A percentile compares a stretch with the other conserved stretches of the same genome.
These are phyloP conservation scores for Zygotorulaspora florentina DNA, from an alignment of 805 yeast genomes.

Conservation along the genomic window DNA sequence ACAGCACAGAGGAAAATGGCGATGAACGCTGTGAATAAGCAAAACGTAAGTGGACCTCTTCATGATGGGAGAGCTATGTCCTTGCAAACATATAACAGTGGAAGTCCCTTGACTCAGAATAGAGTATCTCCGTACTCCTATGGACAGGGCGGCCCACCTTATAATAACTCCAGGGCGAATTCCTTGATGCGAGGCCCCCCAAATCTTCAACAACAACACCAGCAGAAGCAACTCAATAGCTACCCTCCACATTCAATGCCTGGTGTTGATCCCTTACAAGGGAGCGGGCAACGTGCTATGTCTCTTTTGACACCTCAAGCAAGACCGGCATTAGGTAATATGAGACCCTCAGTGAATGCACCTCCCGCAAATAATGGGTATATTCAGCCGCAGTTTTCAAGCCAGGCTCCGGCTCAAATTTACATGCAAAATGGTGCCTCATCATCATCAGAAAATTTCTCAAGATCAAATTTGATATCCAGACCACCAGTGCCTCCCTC, in stretches of 20 bases:
- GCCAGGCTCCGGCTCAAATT: not conserved
- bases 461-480: not conserved
- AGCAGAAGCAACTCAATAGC: slow-evolving; percentile 4
- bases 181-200: slow-evolving; percentile 17
- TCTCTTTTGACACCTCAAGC: slow-evolving; percentile 20
- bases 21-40: slow-evolving; percentile 42
- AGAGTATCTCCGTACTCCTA: slow-evolving; percentile 3
- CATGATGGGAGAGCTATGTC: slow-evolving; percentile 47
- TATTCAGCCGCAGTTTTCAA: not conserved
- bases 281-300: slow-evolving; percentile 31
- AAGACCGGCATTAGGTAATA: slow-evolving; percentile 16
- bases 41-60: slow-evolving; percentile 10
- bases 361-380: slow-evolving; percentile 3
- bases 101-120: slow-evolving; percentile 10
- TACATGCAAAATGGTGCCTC: not conserved
- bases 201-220: slow-evolving; percentile 9
- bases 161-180: slow-evolving; percentile 4
- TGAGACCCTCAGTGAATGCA: slow-evolving; percentile 5
- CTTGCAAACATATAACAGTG: slow-evolving; percentile 25
- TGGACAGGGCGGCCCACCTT: slow-evolving; percentile 2
- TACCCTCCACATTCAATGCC: not conserved
- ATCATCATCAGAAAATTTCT: not conserved
- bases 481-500: not conserved
- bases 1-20: slow-evolving; percentile 62
- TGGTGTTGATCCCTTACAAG: not conserved